Base-by-base conservation (phyloP, 257 asterid genomes). In the Solanum lycopersicoides region DNA sequence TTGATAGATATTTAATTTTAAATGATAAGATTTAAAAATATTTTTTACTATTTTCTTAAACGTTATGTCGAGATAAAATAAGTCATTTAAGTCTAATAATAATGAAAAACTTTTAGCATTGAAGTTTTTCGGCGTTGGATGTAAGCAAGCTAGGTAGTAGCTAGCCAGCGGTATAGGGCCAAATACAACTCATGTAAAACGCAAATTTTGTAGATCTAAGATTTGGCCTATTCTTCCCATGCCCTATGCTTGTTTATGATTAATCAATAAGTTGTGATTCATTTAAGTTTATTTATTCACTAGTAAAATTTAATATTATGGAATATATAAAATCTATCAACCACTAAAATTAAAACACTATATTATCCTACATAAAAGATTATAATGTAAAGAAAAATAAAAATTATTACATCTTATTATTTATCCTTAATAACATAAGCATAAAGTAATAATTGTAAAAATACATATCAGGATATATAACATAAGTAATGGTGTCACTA, bases 51-150 rank as follows among this genome's bases (percentile, higher is more conserved):
- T 1, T 18, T 53, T 16, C 1, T 6, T 16, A 53, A 53, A 53
- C 0, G 0, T 3, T 6, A 53, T 53, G 1, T 6, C 10, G 20
- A 16, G 3, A 16, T 1, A 53, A 2, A 53, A 53, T 16, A 53
- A 8, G 0, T 42, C 1, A 42, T 42, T 42, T 3, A 42, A 42
- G 11, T 9, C 7, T 16, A 53, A 53, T 53, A 77, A 77, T 79
- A 28, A 79, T 79, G 66, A 79, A 6, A 79, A 79, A 30, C 42
- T 28, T 53, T 79, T 42, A 15, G 6, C 84, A 79, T 79, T 45
- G 16, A 5, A 79, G 6, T 7, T 79, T 76, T 79, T 45, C 42
- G 84, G 84, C 28, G 65, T 28, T 77, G 60, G 25, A 39, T n/a
- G 3, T 15, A 75, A 75, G 56, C 0, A 12, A 7, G 30, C 14